Percentiles rank a stretch among this genome's conserved stretches.
Conservation (phyloP, 2,329 filamentous ascomycete species). For the Hypoxylon sp. region DNA sequence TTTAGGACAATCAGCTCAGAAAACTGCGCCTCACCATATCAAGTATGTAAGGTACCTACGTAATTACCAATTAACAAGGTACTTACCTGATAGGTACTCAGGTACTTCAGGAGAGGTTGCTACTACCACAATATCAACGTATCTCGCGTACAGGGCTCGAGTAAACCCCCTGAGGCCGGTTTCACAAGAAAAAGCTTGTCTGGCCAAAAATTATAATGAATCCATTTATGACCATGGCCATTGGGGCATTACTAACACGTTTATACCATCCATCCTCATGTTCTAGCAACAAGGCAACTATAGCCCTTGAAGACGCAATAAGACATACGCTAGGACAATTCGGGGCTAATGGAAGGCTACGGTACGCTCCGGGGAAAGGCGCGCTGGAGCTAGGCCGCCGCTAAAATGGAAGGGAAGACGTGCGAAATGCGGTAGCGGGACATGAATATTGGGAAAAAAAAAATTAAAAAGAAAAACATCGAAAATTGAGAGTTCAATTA, state of each 20-base stretch:
- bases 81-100: too few relatives aligned
- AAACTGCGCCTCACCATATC: too few relatives aligned
- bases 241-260: too few relatives aligned
- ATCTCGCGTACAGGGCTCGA: background rate
- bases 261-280: background rate
- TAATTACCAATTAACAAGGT: too few relatives aligned
- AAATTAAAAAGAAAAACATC: background rate
- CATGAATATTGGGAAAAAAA: background rate
- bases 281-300: background rate
- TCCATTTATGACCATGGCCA: too few relatives aligned
- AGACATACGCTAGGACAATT: background rate
- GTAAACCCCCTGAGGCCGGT: background rate
- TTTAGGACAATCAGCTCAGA: too few relatives aligned
- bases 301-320: background rate
- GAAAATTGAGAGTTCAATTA: background rate
- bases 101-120: too few relatives aligned
- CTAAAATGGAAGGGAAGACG: background rate
- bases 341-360: too few relatives aligned
- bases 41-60: too few relatives aligned
- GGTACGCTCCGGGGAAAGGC: background rate
- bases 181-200: background rate
- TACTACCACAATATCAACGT: background rate
- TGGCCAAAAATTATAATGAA: background rate
- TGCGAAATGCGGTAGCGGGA: background rate
- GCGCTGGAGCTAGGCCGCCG: background rate